phyloP scores from a whole-genome alignment of 1,139 yeast species.

The Taphrina flavorubra region DNA sequence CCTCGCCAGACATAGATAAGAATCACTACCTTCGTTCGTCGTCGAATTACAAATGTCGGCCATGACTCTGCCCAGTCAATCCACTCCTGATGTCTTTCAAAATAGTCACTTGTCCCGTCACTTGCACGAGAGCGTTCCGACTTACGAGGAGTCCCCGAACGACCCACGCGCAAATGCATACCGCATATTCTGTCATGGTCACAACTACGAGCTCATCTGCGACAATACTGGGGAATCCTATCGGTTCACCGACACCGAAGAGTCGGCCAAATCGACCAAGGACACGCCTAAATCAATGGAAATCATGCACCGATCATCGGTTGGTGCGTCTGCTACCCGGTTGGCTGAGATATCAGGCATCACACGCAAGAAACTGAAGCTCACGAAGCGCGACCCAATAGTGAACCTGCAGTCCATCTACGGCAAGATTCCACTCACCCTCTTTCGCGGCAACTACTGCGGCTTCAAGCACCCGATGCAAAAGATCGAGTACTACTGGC shows the following conservation, averaged over 20 bases:
- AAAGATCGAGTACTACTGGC: slow-evolving; percentile 30
- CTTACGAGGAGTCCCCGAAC: slow-evolving; percentile 17
- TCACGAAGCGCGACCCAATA: slow-evolving; percentile 3
- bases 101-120: slow-evolving; percentile 5
- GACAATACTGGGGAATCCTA: slow-evolving; percentile 8
- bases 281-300: slow-evolving; percentile 1
- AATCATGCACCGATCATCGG: background rate
- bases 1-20: too few species aligned
- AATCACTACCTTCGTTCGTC: too few species aligned
- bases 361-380: slow-evolving; percentile 10
- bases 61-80: slow-evolving; percentile 1
- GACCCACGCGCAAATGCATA: slow-evolving; percentile 26
- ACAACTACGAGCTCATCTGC: slow-evolving; percentile 13
- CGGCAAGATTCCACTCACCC: slow-evolving; percentile 13
- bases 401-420: background rate
- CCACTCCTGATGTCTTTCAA: background rate
- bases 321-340: background rate
- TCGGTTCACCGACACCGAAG: background rate
- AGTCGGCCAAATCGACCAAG: slow-evolving; percentile 2
- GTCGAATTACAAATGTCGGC: background rate
- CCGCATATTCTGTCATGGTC: background rate
- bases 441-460: slow-evolving; percentile 22
- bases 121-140: slow-evolving; percentile 19
- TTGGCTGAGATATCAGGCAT: slow-evolving; percentile 15
- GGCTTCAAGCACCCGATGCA: slow-evolving; percentile 15